These are phyloP conservation scores for Thozetella sp. DNA, from an alignment of 495 filamentous ascomycete genomes.

Conservation along the genomic window DNA sequence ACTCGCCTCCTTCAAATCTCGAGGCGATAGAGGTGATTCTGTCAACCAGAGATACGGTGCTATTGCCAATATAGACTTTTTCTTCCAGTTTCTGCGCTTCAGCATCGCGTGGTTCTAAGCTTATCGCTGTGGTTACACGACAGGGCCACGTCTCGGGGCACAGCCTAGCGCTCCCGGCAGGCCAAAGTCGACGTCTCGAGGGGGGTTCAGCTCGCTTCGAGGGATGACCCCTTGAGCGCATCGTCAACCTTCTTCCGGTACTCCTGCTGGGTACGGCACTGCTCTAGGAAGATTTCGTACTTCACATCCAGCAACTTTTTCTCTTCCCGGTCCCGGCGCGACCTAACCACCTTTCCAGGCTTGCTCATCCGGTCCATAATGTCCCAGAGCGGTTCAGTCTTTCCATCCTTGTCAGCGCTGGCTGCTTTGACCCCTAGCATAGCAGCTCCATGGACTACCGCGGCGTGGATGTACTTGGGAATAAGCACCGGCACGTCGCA, in stretches of 20 bases:
- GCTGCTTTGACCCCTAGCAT: slow-evolving; percentile 98
- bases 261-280: slow-evolving; percentile 72
- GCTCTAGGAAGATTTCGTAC: slow-evolving; percentile 82
- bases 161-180: not conserved
- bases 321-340: slow-evolving; percentile 67
- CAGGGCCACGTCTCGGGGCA: too few relatives aligned
- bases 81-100: too few relatives aligned
- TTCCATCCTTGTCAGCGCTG: slow-evolving; percentile 71
- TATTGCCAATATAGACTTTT: too few relatives aligned
- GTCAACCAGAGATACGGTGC: too few relatives aligned
- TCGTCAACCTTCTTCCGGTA: slow-evolving; percentile 72
- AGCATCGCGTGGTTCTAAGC: too few relatives aligned
- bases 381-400: slow-evolving; percentile 84
- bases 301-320: slow-evolving; percentile 82
- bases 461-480: slow-evolving; percentile 88
- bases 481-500: slow-evolving; percentile 92
- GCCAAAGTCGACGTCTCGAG: not conserved
- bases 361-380: slow-evolving; percentile 99
- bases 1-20: too few relatives aligned
- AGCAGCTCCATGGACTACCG: slow-evolving; percentile 94
- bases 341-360: slow-evolving; percentile 79
- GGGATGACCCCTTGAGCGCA: slow-evolving; percentile 48
- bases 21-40: too few relatives aligned
- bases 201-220: slow-evolving; percentile 4
- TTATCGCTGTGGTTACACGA: too few relatives aligned